Conservation (phyloP, 2,329 filamentous ascomycete genomes). For the Trichocomaceae sp. region DNA sequence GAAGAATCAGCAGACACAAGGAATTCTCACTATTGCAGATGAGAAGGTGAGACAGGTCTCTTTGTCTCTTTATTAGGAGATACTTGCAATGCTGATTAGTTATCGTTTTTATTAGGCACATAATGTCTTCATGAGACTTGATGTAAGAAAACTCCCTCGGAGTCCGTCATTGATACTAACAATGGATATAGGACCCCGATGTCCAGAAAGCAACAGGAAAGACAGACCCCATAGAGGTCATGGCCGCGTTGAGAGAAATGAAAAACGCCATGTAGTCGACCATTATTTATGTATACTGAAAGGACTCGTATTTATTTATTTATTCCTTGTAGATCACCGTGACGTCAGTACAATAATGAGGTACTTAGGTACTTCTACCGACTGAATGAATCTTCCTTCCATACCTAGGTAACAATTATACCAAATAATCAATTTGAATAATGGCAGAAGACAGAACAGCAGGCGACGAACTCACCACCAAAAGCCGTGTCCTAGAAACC, state of each 20-base stretch:
- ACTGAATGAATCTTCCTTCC: background rate
- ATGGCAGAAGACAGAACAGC: constrained; percentile 16
- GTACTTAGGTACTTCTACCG: too few species aligned
- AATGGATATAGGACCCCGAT: constrained; percentile 59
- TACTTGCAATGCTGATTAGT: constrained; percentile 11
- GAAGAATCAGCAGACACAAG: constrained; percentile 79
- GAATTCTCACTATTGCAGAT: constrained; percentile 92
- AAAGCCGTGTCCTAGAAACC: constrained; percentile 33
- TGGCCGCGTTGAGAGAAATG: constrained; percentile 79
- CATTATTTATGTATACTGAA: too few species aligned
- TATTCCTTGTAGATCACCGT: background rate
- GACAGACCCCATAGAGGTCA: constrained; percentile 73
- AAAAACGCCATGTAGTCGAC: constrained; percentile 53
- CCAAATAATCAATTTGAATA: background rate
- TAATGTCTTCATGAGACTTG: constrained; percentile 92
- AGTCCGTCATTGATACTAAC: background rate
- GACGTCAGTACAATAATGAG: background rate
- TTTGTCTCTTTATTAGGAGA: background rate
- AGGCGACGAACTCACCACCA: constrained; percentile 28
- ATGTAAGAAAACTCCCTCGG: constrained; percentile 46
- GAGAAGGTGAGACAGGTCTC: constrained; percentile 66
- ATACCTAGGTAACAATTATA: background rate
- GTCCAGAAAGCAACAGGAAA: constrained; percentile 80
- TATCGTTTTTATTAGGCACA: constrained; percentile 55
- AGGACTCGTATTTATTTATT: background rate